Evolutionary conservation across 1,284 basidiomycete species (phyloP).

Genomic region (Pterulicium gracile): DNA sequence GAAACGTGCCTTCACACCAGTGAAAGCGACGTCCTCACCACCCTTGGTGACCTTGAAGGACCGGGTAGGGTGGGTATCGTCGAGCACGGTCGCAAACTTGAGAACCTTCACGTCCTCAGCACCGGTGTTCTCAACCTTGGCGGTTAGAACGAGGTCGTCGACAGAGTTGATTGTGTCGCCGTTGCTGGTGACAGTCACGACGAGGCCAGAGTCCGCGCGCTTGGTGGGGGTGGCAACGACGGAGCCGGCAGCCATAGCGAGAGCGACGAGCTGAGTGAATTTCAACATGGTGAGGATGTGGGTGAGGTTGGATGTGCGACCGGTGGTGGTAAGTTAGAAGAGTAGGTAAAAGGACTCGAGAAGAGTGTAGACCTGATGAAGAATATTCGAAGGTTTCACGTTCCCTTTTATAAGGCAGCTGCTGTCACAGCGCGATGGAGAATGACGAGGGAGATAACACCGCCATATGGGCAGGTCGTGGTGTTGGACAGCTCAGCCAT

Average conservation of each 20-base stretch:
- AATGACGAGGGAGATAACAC: no score
- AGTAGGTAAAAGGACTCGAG: no score
- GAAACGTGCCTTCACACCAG: constrained; percentile 26
- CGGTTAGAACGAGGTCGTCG: constrained; percentile 27
- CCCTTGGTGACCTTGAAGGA: constrained; percentile 30
- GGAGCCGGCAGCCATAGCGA: constrained; percentile 16
- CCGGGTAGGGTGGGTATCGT: constrained; percentile 29
- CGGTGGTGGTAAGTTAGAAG: no score
- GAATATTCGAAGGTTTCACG: no score
- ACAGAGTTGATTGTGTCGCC: constrained; percentile 22
- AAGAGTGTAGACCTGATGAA: no score
- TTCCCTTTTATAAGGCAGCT: no score
- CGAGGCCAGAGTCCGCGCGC: constrained; percentile 18
- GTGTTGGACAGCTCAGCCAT: no score
- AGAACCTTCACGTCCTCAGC: constrained; percentile 26
- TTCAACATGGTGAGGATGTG: background rate
- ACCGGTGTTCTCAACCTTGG: constrained; percentile 27
- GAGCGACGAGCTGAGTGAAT: constrained; percentile 14
- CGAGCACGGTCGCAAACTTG: constrained; percentile 33
- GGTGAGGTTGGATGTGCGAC: no score
- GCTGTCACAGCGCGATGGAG: no score
- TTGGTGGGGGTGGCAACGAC: constrained; percentile 21
- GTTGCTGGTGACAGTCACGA: constrained; percentile 21
- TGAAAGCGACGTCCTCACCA: constrained; percentile 23
- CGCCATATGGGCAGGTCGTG: no score